Base-by-base conservation (phyloP, 1,284 basidiomycete genomes). In the Chalciporus sp. region DNA sequence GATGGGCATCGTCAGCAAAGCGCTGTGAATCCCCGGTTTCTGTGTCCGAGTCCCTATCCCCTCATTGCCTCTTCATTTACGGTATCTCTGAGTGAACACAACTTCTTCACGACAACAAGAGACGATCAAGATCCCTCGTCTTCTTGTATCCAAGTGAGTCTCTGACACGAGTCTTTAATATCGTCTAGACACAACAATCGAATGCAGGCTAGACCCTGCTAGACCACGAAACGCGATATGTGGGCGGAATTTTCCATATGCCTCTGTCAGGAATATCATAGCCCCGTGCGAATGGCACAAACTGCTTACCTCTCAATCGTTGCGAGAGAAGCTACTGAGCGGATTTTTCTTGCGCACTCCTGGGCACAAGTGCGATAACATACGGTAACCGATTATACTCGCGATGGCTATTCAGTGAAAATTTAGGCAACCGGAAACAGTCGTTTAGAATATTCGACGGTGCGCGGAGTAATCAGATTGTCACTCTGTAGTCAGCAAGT, bases 301-400 rank as follows among this genome's bases (percentile, higher is more conserved):
- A 35, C 57, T 50, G 46, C 64, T 57, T 64, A 61, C 64, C 63
- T 64, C 64, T 31, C 62, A 67, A 53, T 53, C 60, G 40, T 61
- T 11, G n/a, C 11, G n/a, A 37, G 7, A 17, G 37, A 39, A 7
- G 28, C 40, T 47, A 52, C 48, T 16, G 52, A 52, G 52, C 8
- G 42, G 23, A 19, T 35, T 35, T 35, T 35, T 35, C 33, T 35
- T n/a, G n/a, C n/a, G n/a, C n/a, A n/a, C n/a, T n/a, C n/a, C n/a
- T n/a, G n/a, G n/a, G n/a, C n/a, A n/a, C n/a, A n/a, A n/a, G n/a
- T n/a, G n/a, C n/a, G n/a, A n/a, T n/a, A n/a, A n/a, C n/a, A n/a
- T n/a, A n/a, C n/a, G n/a, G n/a, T n/a, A n/a, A n/a, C n/a, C n/a
- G n/a, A n/a, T n/a, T n/a, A n/a, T n/a, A n/a, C n/a, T n/a, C n/a